Evolutionary conservation across 164 flowering plant genomes (phyloP), one percentile per base, ranked within the genome.

Genomic region (Berberis thunbergii): DNA sequence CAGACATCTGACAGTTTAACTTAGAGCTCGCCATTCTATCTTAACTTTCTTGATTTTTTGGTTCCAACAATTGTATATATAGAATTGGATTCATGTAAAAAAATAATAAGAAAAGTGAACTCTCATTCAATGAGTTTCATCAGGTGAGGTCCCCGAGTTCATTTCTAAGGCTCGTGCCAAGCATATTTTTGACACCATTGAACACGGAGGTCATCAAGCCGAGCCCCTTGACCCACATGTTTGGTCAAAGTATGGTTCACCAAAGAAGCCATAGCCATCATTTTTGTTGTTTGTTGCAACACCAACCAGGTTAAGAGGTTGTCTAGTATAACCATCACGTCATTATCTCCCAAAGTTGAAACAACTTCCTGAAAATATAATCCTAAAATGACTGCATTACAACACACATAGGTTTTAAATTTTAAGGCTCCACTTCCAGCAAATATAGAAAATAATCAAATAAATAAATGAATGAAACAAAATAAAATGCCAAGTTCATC

Each of bases 131-230:
- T 26, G 26, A 26, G 26, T 26, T 26, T 26, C 26, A 26, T 93
- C 64, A 85, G 86, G 66, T 63, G 83, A 6, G 86, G 78, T 3
- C 98, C 97, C 39, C 97, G 45, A 85, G 96, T 72, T 93, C 97
- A 54, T 93, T 93, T 73, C 98, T 86, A 60, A 89, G 70, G 75
- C 97, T 93, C 97, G 90, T 85, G 45, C 83, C 97, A 6, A 89
- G 76, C 4, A 93, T 93, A 75, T 84, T 73, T 11, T 70, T 3
- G 9, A 74, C 70, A 53, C 68, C 75, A 0, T 72, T 83, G 62
- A 87, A 92, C 72, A 85, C 59, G 45, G 82, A 73, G 48, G 96
- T 96, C 76, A 92, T 78, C 42, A 50, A 67, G 1, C 82, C 72
- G 4, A 92, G 77, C 4, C 96, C 96, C 42, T 62, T 59, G 53